phyloP scores from a whole-genome alignment of 192 early-diverging fungal species.

The Backusella morwellensis region DNA sequence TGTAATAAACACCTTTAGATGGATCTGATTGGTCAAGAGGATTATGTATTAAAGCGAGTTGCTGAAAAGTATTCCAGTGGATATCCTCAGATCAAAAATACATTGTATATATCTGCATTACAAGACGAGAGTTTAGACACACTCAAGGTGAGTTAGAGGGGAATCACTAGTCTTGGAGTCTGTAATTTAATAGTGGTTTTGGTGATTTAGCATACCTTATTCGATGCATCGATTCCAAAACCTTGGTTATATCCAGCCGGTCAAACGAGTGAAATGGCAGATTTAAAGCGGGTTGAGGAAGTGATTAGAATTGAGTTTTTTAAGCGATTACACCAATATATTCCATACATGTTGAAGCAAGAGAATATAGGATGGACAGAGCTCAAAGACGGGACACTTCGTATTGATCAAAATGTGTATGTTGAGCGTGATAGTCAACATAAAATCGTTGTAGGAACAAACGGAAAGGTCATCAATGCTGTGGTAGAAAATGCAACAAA shows the following conservation, averaged over 20 bases:
- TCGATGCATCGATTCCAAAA: constrained; percentile 35
- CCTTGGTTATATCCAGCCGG: constrained; percentile 49
- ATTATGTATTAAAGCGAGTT: constrained; percentile 27
- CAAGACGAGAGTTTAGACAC: constrained; percentile 12
- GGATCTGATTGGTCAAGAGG: constrained; percentile 40
- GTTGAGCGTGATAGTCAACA: constrained; percentile 51
- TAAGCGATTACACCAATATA: constrained; percentile 42
- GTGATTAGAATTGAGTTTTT: constrained; percentile 59
- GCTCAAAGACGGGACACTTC: constrained; percentile 34
- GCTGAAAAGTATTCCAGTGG: constrained; percentile 27
- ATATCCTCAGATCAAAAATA: constrained; percentile 39
- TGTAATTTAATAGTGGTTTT: neutral
- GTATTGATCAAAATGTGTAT: constrained; percentile 55
- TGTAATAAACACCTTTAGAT: constrained; percentile 28
- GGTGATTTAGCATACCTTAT: constrained; percentile 19
- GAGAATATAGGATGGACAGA: constrained; percentile 58
- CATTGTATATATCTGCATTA: constrained; percentile 37
- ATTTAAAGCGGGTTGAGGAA: constrained; percentile 55
- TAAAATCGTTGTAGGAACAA: constrained; percentile 54
- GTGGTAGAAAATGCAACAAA: constrained; percentile 36
- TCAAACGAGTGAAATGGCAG: constrained; percentile 51
- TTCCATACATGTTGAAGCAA: constrained; percentile 56
- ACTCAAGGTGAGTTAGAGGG: constrained; percentile 22
- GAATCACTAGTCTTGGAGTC: neutral
- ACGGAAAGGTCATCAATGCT: constrained; percentile 44